A percentile compares a stretch with the other conserved stretches of the same genome.
Evolutionary conservation across 176 grass and related monocot genomes (phyloP).

Genomic region (Microstegium vimineum): DNA sequence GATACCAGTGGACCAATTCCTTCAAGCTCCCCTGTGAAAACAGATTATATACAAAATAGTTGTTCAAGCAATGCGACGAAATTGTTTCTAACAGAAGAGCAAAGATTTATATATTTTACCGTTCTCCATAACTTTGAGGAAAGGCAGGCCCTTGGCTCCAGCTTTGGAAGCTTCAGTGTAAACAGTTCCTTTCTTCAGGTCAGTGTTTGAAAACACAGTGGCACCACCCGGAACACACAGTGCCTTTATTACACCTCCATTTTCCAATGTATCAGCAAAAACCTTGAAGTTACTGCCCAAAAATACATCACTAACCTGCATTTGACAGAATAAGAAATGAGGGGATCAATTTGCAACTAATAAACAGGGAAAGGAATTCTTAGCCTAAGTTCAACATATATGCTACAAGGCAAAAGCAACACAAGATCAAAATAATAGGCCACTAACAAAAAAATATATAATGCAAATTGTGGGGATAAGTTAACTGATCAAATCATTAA

Average conservation of each 20-base stretch:
- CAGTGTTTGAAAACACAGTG: constrained; percentile 87
- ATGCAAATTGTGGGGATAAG: neutral
- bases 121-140: constrained; percentile 84
- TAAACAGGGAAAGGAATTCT: neutral
- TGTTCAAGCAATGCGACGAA: neutral
- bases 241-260: constrained; percentile 70
- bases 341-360: neutral
- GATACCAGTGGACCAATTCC: constrained; percentile 68
- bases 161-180: constrained; percentile 83
- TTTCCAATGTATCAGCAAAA: constrained; percentile 84
- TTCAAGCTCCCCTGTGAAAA: constrained; percentile 74
- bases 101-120: constrained; percentile 50
- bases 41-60: constrained; percentile 1
- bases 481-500: constrained; percentile 5
- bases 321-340: constrained; percentile 25
- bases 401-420: neutral
- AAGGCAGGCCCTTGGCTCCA: constrained; percentile 96
- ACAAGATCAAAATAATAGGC: neutral
- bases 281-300: constrained; percentile 72
- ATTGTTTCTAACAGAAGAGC: neutral
- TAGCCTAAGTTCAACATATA: neutral
- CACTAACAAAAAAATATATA: constrained; percentile 5
- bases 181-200: constrained; percentile 88
- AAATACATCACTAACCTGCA: constrained; percentile 83
- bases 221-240: constrained; percentile 69